phyloP scores from a whole-genome alignment of 1,284 basidiomycete genomes.

The Fistulinella cinereoalba region DNA sequence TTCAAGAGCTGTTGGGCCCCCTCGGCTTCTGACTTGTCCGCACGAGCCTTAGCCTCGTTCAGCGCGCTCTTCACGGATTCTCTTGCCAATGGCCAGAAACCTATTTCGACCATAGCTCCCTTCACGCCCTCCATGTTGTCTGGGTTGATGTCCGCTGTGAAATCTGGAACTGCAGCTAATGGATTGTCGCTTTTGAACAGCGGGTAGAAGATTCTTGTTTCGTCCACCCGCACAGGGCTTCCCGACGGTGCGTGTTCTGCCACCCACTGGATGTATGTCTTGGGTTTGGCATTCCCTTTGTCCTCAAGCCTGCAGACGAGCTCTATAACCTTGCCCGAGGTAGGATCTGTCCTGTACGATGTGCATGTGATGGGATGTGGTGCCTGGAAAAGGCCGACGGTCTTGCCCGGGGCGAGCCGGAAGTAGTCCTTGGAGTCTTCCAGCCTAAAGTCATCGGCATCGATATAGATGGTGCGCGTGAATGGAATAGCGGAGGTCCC shows the following conservation, averaged over 20 bases:
- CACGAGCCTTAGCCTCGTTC: slow-evolving; percentile 63
- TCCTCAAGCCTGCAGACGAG: slow-evolving; percentile 81
- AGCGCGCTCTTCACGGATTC: slow-evolving; percentile 64
- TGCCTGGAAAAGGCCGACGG: slow-evolving; percentile 95
- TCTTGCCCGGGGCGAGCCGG: slow-evolving; percentile 95
- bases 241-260: slow-evolving; percentile 77
- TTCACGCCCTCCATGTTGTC: slow-evolving; percentile 76
- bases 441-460: slow-evolving; percentile 89
- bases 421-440: slow-evolving; percentile 96
- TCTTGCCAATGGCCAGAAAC: slow-evolving; percentile 86
- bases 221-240: slow-evolving; percentile 82
- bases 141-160: slow-evolving; percentile 76
- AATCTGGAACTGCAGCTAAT: slow-evolving; percentile 64
- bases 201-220: slow-evolving; percentile 90
- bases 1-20: slow-evolving; percentile 34
- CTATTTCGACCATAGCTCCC: slow-evolving; percentile 84
- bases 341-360: slow-evolving; percentile 76
- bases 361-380: slow-evolving; percentile 94
- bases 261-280: slow-evolving; percentile 98
- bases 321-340: slow-evolving; percentile 73
- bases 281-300: slow-evolving; percentile 75
- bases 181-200: slow-evolving; percentile 96
- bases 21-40: slow-evolving; percentile 51
- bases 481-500: slow-evolving; percentile 86
- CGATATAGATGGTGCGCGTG: slow-evolving; percentile 90